Evolutionary conservation across 2,329 filamentous ascomycete genomes (phyloP), one percentile per base, ranked within the genome.

Genomic region (Venturia carpophila): DNA sequence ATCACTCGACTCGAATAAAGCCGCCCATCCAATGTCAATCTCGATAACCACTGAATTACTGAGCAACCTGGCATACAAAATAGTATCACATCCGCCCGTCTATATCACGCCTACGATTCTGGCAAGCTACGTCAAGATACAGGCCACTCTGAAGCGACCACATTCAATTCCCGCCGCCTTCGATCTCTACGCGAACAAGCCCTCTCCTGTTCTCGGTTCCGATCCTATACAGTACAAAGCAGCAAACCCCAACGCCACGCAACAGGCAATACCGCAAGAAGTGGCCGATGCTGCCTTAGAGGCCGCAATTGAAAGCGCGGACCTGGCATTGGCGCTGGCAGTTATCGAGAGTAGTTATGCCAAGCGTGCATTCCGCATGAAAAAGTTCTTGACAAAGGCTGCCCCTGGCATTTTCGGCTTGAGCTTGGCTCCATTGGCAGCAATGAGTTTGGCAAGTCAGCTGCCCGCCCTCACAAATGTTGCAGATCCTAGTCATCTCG

Each of bases 151-250:
- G 55, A 84, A 86, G 67, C 86, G 83, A 65, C 87, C 91, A 2
- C 85, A 90, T 68, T 87, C 89, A 56, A 84, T 97, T 68, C 91
- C 93, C 7, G 84, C 87, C 67, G 85, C 92, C 52, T 88, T 99
- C 72, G 79, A 87, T 65, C 82, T 97, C 64, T 97, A 93, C 74
- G 90, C 91, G 61, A 84, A 85, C 70, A 99, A 97, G 76, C 88
- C 90, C 11, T 79, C 86, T 68, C 89, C 92, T 2, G 77, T 82
- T 62, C 79, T 85, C 70, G 80, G 81, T 62, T 81, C 83, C 21
- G 83, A 82, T 19, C 82, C 83, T 10, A 78, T 90, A 63, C 77
- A 78, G 68, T 91, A 87, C 71, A 79, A 79, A 49, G 74, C 80
- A 62, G 84, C 84, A 52, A 90, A 89, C 52, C 88, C 91, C 19